Evolutionary conservation across 257 asterid genomes (phyloP).

Genomic region (Agastache rugosa): DNA sequence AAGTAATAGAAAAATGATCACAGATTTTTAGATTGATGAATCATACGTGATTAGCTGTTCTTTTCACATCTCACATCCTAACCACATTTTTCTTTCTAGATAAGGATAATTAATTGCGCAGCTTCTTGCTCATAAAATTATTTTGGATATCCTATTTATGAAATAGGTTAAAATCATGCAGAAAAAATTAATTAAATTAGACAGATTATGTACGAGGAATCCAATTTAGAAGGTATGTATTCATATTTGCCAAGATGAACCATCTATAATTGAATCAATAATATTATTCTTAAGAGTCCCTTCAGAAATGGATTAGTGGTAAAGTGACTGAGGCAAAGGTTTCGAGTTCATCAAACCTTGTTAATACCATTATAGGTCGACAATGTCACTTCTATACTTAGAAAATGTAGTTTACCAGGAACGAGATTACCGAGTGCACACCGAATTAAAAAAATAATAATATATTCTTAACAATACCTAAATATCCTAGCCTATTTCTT

Average conservation of each 20-base stretch:
- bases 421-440: too few species aligned
- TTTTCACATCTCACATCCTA: not conserved
- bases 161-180: not conserved
- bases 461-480: too few species aligned
- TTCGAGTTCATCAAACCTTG: too few species aligned
- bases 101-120: not conserved
- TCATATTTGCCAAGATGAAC: not conserved
- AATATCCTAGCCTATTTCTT: too few species aligned
- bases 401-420: too few species aligned
- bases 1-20: not conserved
- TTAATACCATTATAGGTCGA: too few species aligned
- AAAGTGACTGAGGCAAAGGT: too few species aligned
- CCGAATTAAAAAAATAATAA: too few species aligned
- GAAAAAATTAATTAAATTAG: not conserved
- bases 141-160: not conserved
- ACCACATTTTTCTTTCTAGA: not conserved
- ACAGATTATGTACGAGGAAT: not conserved
- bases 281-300: too few species aligned
- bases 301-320: too few species aligned
- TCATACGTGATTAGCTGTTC: not conserved
- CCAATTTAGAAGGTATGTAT: not conserved
- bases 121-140: not conserved
- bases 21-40: constrained; percentile 9
- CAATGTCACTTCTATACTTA: too few species aligned
- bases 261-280: too few species aligned